Evolutionary conservation across 768 basidiomycete genomes (phyloP).

Genomic region (button mushroom (Agaricus bisporus)): DNA sequence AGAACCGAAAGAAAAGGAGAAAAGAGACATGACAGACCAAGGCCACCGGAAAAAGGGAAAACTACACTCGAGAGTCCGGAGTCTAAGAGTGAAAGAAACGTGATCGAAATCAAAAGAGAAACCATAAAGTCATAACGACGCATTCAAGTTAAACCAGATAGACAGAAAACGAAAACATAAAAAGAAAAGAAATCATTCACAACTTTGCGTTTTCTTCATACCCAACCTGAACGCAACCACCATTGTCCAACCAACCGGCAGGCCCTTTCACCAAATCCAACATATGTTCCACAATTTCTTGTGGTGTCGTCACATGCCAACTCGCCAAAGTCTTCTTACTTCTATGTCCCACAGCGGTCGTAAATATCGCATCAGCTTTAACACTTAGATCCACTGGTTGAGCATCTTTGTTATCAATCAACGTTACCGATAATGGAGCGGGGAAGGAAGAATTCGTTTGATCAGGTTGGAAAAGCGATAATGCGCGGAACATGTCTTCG

Average conservation of each 20-base stretch:
- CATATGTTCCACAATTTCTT: conserved; percentile 81
- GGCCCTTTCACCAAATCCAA: conserved; percentile 45
- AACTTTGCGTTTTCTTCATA: background rate
- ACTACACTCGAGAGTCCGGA: no score
- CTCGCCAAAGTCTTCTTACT: conserved; percentile 85
- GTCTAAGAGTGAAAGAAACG: background rate
- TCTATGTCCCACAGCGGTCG: conserved; percentile 88
- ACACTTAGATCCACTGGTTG: conserved; percentile 57
- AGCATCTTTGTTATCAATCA: conserved; percentile 40
- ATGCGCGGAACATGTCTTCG: conserved; percentile 98
- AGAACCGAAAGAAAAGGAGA: no score
- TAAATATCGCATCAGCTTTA: conserved; percentile 70
- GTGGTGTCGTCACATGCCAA: conserved; percentile 89
- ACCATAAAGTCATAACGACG: background rate
- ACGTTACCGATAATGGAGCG: conserved; percentile 49
- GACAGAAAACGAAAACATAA: background rate
- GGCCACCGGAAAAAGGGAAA: no score
- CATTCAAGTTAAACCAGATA: background rate
- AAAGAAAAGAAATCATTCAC: background rate
- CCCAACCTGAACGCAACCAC: no score
- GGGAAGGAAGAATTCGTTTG: conserved; percentile 42
- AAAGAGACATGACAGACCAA: no score
- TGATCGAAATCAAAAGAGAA: background rate
- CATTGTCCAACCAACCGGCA: no score
- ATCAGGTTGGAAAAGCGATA: conserved; percentile 55